Percentiles rank a stretch among this genome's conserved stretches.
Evolutionary conservation across 169 alveolate species (phyloP).

Genomic region (Plasmodium reichenowi): DNA sequence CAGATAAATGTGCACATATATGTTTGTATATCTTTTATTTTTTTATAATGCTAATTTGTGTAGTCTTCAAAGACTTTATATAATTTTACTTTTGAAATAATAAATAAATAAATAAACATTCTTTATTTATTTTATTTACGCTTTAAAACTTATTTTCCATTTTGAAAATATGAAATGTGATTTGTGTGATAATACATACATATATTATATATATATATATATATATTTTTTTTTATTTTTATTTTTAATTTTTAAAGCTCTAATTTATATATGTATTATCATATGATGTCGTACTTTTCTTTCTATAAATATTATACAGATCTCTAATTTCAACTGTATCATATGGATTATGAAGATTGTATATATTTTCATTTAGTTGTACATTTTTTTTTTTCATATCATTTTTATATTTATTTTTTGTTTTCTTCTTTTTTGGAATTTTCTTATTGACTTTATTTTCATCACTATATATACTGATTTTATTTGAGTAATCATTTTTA

Average conservation of each 20-base stretch:
- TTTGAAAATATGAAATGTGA: too few species aligned
- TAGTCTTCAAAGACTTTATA: too few species aligned
- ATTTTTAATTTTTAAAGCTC: not conserved
- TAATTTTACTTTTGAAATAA: too few species aligned
- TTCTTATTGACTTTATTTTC: slow-evolving; percentile 23
- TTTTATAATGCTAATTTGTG: too few species aligned
- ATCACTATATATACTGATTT: slow-evolving; percentile 41
- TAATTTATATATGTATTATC: slow-evolving; percentile 25
- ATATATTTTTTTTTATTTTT: not conserved
- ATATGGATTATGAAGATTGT: slow-evolving; percentile 46
- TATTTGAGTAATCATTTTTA: slow-evolving; percentile 47
- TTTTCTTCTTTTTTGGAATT: slow-evolving; percentile 42
- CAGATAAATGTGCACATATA: too few species aligned
- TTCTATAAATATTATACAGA: slow-evolving; percentile 47
- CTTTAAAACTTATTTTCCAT: too few species aligned
- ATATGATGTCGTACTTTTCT: not conserved
- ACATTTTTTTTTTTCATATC: slow-evolving; percentile 29
- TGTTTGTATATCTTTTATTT: too few species aligned
- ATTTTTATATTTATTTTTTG: slow-evolving; percentile 14
- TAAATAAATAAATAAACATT: too few species aligned
- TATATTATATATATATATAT: too few species aligned
- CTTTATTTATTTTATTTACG: too few species aligned
- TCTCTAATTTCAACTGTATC: slow-evolving; percentile 70
- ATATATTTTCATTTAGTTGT: slow-evolving; percentile 42
- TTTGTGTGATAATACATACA: too few species aligned